Percentiles rank a stretch among this genome's conserved stretches.
These are phyloP conservation scores for Capsicum pubescens DNA, from an alignment of 257 asterid genomes.

Conservation along the genomic window DNA sequence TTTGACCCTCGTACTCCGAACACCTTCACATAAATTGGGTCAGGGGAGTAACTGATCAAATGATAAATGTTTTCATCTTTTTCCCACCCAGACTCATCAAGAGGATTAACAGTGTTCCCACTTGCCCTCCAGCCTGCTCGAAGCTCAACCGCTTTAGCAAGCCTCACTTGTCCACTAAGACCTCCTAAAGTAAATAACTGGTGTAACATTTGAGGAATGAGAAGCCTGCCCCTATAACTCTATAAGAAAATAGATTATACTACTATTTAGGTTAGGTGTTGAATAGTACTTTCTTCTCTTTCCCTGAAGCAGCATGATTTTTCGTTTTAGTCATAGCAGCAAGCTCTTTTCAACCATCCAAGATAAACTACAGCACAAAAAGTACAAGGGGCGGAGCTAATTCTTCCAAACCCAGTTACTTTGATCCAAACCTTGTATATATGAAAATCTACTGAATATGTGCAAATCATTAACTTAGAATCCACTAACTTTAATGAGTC, in stretches of 20 bases:
- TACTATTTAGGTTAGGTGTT: not conserved
- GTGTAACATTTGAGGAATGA: not conserved
- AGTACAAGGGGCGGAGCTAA: not conserved
- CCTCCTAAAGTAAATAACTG: not conserved
- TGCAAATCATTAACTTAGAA: not conserved
- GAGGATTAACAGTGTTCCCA: too few relatives aligned
- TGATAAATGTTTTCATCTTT: not conserved
- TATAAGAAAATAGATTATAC: not conserved
- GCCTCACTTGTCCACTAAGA: not conserved
- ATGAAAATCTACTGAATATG: not conserved
- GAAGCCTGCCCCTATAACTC: not conserved
- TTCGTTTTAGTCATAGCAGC: not conserved
- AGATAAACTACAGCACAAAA: slow-evolving; percentile 2
- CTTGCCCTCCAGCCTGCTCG: too few relatives aligned
- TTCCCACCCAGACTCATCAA: too few relatives aligned
- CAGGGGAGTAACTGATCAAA: not conserved
- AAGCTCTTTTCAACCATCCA: not conserved
- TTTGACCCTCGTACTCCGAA: not conserved
- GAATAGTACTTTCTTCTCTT: slow-evolving; percentile 1
- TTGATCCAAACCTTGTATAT: not conserved
- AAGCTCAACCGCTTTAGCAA: too few relatives aligned
- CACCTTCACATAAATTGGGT: not conserved
- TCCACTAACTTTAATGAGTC: not conserved
- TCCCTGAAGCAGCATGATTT: not conserved
- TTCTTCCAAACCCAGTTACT: not conserved